Percentiles rank a stretch among this genome's conserved stretches.
phyloP scores from a whole-genome alignment of 108 stramenopile species.

The Nitzschia sp. region DNA sequence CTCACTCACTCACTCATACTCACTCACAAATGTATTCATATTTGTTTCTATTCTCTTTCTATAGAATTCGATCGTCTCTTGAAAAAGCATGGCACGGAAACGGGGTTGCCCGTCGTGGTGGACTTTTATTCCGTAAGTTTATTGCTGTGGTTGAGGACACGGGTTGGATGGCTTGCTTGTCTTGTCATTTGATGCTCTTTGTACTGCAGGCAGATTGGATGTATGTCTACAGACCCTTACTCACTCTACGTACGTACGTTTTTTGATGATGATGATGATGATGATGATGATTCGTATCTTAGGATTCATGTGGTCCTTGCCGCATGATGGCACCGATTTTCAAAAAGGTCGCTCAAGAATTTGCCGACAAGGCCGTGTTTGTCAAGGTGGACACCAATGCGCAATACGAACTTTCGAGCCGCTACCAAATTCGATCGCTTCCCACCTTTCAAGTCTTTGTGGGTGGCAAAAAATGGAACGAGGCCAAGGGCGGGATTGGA shows the following conservation, averaged over 20 bases:
- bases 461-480: constrained; percentile 64
- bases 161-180: constrained; percentile 30
- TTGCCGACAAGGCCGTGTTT: constrained; percentile 86
- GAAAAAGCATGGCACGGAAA: constrained; percentile 80
- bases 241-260: background rate
- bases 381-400: constrained; percentile 92
- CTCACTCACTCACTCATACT: background rate
- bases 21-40: background rate
- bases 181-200: background rate
- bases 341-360: constrained; percentile 87
- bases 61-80: constrained; percentile 87
- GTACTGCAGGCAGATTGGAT: background rate
- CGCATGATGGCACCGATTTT: constrained; percentile 94
- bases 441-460: constrained; percentile 92
- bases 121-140: constrained; percentile 93
- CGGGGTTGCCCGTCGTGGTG: constrained; percentile 92
- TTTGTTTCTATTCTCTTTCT: background rate
- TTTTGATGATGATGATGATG: constrained; percentile 40
- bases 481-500: constrained; percentile 87
- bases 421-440: constrained; percentile 79
- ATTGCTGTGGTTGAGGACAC: background rate
- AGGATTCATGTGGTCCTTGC: constrained; percentile 79
- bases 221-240: too few relatives aligned
- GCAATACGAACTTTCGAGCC: constrained; percentile 59
- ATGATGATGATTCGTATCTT: too few relatives aligned